Evolutionary conservation across 441 rosid genomes (phyloP), one percentile per base, ranked within the genome.

Genomic region (Dalechampia spathulata): DNA sequence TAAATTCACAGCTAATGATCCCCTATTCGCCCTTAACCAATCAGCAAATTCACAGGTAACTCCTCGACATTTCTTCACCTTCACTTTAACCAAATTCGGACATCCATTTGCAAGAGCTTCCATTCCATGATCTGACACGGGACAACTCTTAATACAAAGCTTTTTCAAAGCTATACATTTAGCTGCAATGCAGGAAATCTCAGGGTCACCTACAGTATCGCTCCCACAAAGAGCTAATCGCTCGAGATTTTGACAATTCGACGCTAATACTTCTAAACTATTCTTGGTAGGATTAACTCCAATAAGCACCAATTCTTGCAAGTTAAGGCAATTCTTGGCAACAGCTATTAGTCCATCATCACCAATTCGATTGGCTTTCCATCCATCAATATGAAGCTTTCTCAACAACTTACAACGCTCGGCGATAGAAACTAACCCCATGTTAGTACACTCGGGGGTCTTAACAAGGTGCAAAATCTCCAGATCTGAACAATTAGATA

Each of bases 101-200:
- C 82, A 83, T 9, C 90, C 90, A 0, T 60, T 63, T 0, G 63
- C 81, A 5, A 80, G 65, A 7, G 78, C 79, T 62, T 73, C 76
- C 6, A 83, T 66, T 16, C 84, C 84, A 1, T 41, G 14, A 38
- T 67, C 75, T 0, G 86, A 71, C 7, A 83, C 66, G 0, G 84
- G 86, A 67, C 90, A 80, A 57, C 66, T 83, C 76, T 83, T 83
- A 38, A 83, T 75, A 68, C 90, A 83, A 0, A 83, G 62, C 63
- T 80, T 83, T 73, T 73, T 78, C 61, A 83, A 37, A 9, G 73
- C 74, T 0, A 13, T 36, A 58, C 73, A 81, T 56, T 83, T 83
- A 12, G 52, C 43, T 21, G 62, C 78, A 5, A 75, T 16, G 17
- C 68, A 38, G 47, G 57, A 53, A 67, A 83, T 74, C 62, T 76